phyloP scores from a whole-genome alignment of 2,329 filamentous ascomycete genomes.

The Cryphonectria parasitica region DNA sequence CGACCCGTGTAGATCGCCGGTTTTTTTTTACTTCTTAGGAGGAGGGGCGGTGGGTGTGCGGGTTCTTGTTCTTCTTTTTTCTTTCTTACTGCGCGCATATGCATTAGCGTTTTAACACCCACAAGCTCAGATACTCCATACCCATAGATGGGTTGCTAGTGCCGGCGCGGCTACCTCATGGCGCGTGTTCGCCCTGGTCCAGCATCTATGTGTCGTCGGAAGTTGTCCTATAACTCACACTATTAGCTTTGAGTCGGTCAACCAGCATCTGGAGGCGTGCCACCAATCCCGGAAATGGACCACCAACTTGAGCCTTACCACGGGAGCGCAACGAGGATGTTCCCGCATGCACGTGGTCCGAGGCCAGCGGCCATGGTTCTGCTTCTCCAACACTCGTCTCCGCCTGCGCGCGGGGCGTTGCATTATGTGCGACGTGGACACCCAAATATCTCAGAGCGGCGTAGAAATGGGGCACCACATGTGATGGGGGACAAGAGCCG shows the following conservation, averaged over 20 bases:
- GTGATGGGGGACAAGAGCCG: not conserved
- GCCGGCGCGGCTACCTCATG: not conserved
- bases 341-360: slow-evolving; percentile 21
- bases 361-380: not conserved
- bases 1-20: not conserved
- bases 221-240: not conserved
- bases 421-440: not conserved
- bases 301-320: slow-evolving; percentile 10
- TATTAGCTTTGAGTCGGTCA: not conserved
- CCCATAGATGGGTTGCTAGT: not conserved
- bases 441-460: not conserved
- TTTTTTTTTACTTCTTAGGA: not conserved
- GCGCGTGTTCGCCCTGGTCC: not conserved
- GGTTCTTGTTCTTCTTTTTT: too few species aligned
- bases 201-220: not conserved
- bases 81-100: not conserved
- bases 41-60: too few species aligned
- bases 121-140: not conserved
- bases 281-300: slow-evolving; percentile 7
- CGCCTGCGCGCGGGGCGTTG: not conserved
- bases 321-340: slow-evolving; percentile 14
- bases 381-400: too few species aligned
- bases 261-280: not conserved
- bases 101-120: not conserved
- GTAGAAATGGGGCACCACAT: not conserved